Base-by-base conservation (phyloP, 2,329 filamentous ascomycete genomes). In the Mariannaea elegans region DNA sequence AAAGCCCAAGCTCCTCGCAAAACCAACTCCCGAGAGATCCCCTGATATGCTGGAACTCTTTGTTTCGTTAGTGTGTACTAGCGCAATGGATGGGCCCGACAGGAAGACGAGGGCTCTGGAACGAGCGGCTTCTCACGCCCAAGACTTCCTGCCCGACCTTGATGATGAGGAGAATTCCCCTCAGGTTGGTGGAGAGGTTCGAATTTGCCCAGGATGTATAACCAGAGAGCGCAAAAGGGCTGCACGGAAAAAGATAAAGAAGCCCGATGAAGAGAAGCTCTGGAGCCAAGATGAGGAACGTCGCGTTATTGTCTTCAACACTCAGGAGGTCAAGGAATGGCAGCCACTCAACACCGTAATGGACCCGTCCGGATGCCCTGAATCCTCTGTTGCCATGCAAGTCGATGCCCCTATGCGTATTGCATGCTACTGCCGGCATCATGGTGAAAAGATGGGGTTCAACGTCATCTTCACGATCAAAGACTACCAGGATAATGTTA, bases 351-450 rank as follows among this genome's bases (percentile, higher is more conserved):
- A 83, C 70, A 78, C 82, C 71, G 80, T 85, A 71, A 69, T 79
- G 70, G 78, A 73, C 38, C 76, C 63, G 70, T 79, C 61, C 61
- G 80, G 80, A 36, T 75, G 76, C 19, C 76, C 76, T 47, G 80
- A 84, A 61, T 81, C 76, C 42, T 81, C 82, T 49, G 87, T 87
- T 49, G 86, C 90, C 7, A 87, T 92, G 80, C 90, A 93, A 71
- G 88, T 97, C 19, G 90, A 94, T 66, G 87, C 92, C 2, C 93
- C 93, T 0, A 97, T 98, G 94, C 90, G 94, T 9, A 97, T 99
- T 70, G 93, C 94, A 21, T 99, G 94, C 75, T 99, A 98, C 77
- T 98, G 94, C 77, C 88, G 94, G 18, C 94, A 99, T 73, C 94
- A 98, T 69, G 88, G 90, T 60, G 95, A 98, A 78, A 98, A 98